Conservation (phyloP, 306 rosid genomes). For the Gleditsia sinensis region DNA sequence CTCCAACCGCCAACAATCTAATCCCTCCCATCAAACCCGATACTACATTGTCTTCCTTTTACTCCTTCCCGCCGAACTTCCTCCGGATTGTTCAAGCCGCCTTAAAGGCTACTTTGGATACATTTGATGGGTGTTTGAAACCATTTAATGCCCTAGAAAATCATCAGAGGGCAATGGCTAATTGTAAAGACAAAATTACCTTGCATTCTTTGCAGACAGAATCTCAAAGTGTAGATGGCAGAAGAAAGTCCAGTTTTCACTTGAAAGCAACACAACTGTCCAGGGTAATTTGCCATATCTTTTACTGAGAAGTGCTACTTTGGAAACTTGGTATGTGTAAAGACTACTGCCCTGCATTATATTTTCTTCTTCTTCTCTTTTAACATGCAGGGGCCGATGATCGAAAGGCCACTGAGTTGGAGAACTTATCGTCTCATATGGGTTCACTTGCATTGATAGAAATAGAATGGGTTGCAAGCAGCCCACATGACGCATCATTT, state of each 20-base stretch:
- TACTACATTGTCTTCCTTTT: constrained; percentile 38
- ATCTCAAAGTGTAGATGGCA: constrained; percentile 53
- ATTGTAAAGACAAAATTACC: constrained; percentile 34
- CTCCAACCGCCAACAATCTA: constrained; percentile 28
- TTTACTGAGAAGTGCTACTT: constrained; percentile 17
- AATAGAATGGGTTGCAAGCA: constrained; percentile 74
- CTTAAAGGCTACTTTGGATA: constrained; percentile 45
- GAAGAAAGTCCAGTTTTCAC: constrained; percentile 58
- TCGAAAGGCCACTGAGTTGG: constrained; percentile 79
- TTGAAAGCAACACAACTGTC: constrained; percentile 40
- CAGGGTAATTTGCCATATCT: constrained; percentile 52
- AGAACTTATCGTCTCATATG: constrained; percentile 83
- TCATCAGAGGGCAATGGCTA: constrained; percentile 32
- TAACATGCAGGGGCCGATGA: constrained; percentile 82
- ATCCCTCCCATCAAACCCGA: constrained; percentile 36
- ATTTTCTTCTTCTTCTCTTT: constrained; percentile 52
- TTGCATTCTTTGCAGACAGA: constrained; percentile 41
- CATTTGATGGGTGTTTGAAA: constrained; percentile 47
- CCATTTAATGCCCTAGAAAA: constrained; percentile 39
- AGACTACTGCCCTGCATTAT: constrained; percentile 38
- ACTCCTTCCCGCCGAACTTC: constrained; percentile 58
- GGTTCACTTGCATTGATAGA: constrained; percentile 96
- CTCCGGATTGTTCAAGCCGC: constrained; percentile 53
- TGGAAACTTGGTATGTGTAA: background rate
- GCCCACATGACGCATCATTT: constrained; percentile 57